Conservation (phyloP, 352 stramenopile species). For the Phytophthora meadii region DNA sequence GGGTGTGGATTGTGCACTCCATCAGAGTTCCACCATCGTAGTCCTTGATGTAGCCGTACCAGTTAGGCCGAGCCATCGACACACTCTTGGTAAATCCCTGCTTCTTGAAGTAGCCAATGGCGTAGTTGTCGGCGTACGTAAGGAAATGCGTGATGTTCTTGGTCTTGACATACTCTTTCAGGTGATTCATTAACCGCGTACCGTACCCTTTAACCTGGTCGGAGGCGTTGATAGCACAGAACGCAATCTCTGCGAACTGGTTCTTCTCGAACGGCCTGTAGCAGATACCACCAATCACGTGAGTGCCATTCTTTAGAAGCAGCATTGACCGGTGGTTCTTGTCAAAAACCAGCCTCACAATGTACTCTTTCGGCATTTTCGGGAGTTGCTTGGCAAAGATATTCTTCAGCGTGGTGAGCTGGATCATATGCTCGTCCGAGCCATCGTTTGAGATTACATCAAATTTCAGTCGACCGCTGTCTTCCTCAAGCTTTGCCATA, state of each 20-base stretch:
- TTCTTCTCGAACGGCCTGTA: slow-evolving; percentile 96
- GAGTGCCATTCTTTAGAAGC: slow-evolving; percentile 90
- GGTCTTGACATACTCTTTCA: slow-evolving; percentile 97
- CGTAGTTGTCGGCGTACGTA: slow-evolving; percentile 99
- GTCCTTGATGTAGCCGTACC: slow-evolving; percentile 99
- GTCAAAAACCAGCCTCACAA: slow-evolving; percentile 99
- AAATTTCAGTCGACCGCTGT: slow-evolving; percentile 81
- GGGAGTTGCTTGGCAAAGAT: slow-evolving; percentile 98
- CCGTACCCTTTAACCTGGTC: slow-evolving; percentile 98
- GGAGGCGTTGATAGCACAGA: slow-evolving; percentile 97
- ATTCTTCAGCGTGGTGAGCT: slow-evolving; percentile 97
- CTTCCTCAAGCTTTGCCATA: slow-evolving; percentile 90
- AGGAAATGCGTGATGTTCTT: slow-evolving; percentile 96
- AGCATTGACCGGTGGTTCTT: slow-evolving; percentile 94
- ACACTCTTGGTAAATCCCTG: slow-evolving; percentile 93
- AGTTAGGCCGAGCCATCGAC: slow-evolving; percentile 87
- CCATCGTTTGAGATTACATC: slow-evolving; percentile 93
- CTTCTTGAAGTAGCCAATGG: slow-evolving; percentile 99
- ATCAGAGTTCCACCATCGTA: slow-evolving; percentile 99
- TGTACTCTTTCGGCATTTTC: slow-evolving; percentile 99
- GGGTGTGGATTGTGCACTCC: slow-evolving; percentile 98
- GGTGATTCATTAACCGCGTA: slow-evolving; percentile 99
- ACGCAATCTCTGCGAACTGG: slow-evolving; percentile 99
- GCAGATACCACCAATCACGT: slow-evolving; percentile 98
- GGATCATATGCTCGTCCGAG: slow-evolving; percentile 84